Evolutionary conservation across 129 eudicot species (phyloP), one percentile per base, ranked within the genome.

Genomic region (Chrysanthemum makinoi): DNA sequence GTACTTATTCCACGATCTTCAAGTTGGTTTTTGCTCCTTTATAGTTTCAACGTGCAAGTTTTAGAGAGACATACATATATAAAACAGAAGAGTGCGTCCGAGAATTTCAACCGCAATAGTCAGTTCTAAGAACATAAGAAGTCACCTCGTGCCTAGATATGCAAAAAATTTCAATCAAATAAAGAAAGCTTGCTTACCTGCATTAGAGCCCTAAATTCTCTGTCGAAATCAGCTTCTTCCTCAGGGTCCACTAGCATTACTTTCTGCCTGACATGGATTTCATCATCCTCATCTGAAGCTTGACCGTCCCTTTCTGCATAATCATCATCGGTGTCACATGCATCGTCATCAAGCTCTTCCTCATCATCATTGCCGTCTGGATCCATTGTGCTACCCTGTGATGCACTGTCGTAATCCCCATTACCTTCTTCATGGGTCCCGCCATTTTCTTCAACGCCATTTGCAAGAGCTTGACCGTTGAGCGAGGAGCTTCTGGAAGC

Each of bases 151-250:
- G 43, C 43, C 43, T 35, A 35, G 43, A 35, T 35, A 35, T 35
- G 43, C 43, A 35, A 35, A 35, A 33, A 35, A 35, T 8, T 39
- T 2, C 47, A 28, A 62, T 6, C 9, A 20, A 28, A 54, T 56
- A 7, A 71, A 46, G 39, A 44, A 20, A 7, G 24, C 17, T 4
- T 39, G 19, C 69, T 60, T 77, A 72, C 96, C 92, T 89, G 96
- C 98, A 92, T 85, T 13, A 92, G 83, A 50, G 98, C 98, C 61
- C 95, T 81, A 43, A 89, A 86, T 75, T 89, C 96, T 65, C 87
- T 39, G 56, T 94, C 98, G 62, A 94, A 94, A 19, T 94, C 96
- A 26, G 98, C 96, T 80, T 81, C 93, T 80, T 94, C 98, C 78
- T 80, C 79, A 3, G 98, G 98, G 80, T 94, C 96, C 44, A 87